These are phyloP conservation scores for Cladophialophora bantiana DNA, from an alignment of 2,329 filamentous ascomycete species.

Conservation along the genomic window DNA sequence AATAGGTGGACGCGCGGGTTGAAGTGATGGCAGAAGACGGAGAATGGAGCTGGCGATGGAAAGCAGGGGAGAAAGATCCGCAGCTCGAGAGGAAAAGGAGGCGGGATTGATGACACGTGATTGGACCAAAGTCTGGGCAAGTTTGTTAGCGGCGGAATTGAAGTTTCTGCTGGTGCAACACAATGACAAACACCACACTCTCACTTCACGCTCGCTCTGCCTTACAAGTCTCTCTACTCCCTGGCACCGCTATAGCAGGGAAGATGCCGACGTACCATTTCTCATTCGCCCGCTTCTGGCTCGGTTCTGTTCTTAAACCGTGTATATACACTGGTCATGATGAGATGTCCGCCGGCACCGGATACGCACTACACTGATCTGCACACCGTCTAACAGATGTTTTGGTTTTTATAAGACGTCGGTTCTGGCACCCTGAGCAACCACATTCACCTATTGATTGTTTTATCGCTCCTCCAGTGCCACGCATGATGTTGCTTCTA, in stretches of 20 bases:
- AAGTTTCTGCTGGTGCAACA: too few species aligned
- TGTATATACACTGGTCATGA: neutral
- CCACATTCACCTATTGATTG: neutral
- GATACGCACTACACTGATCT: neutral
- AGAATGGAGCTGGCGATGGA: neutral
- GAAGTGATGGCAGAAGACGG: neutral
- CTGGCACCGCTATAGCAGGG: neutral
- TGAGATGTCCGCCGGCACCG: neutral
- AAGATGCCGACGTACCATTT: neutral
- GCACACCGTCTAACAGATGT: neutral
- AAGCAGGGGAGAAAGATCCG: neutral
- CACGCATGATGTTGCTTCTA: slow-evolving; percentile 21
- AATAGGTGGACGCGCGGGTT: neutral
- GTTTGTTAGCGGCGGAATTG: slow-evolving; percentile 15
- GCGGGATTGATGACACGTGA: slow-evolving; percentile 7
- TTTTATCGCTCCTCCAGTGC: neutral
- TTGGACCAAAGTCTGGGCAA: slow-evolving; percentile 11
- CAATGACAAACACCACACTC: too few species aligned
- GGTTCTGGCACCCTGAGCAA: neutral
- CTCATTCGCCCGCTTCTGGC: neutral
- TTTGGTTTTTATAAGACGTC: neutral
- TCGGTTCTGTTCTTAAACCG: neutral
- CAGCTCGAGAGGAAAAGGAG: neutral
- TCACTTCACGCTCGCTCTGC: neutral
- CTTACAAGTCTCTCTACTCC: neutral